These are phyloP conservation scores for Ceriops decandra DNA, from an alignment of 345 rosid species.

Conservation along the genomic window DNA sequence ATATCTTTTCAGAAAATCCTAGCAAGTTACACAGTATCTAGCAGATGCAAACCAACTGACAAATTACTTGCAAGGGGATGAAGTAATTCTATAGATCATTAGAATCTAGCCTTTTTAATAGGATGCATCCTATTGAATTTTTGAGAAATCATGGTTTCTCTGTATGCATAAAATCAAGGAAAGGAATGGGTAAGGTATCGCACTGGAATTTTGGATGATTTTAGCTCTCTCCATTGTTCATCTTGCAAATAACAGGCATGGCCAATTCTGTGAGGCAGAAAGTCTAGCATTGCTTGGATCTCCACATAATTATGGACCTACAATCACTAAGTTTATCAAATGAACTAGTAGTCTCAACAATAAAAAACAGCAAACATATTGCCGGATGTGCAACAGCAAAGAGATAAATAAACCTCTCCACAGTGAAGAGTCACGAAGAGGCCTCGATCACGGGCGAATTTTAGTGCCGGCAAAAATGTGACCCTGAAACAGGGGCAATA, in stretches of 20 bases:
- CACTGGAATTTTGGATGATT: constrained; percentile 65
- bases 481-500: constrained; percentile 42
- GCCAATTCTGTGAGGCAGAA: constrained; percentile 79
- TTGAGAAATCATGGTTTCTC: not conserved
- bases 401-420: constrained; percentile 68
- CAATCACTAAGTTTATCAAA: constrained; percentile 56
- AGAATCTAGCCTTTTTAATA: no score
- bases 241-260: constrained; percentile 77
- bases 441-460: constrained; percentile 68
- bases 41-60: not conserved
- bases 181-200: constrained; percentile 10
- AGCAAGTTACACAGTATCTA: not conserved
- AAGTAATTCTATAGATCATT: no score
- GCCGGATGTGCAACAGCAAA: not conserved
- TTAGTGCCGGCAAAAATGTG: constrained; percentile 79
- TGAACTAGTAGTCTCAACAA: constrained; percentile 25
- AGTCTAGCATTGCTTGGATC: constrained; percentile 78
- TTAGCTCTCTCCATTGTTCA: constrained; percentile 59
- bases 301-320: constrained; percentile 86
- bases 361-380: not conserved
- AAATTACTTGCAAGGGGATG: no score
- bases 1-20: not conserved
- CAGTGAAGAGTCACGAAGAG: constrained; percentile 85
- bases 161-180: not conserved
- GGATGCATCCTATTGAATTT: no score